Conservation (phyloP, 2,329 filamentous ascomycete species). For the Remersonia thermophila region DNA sequence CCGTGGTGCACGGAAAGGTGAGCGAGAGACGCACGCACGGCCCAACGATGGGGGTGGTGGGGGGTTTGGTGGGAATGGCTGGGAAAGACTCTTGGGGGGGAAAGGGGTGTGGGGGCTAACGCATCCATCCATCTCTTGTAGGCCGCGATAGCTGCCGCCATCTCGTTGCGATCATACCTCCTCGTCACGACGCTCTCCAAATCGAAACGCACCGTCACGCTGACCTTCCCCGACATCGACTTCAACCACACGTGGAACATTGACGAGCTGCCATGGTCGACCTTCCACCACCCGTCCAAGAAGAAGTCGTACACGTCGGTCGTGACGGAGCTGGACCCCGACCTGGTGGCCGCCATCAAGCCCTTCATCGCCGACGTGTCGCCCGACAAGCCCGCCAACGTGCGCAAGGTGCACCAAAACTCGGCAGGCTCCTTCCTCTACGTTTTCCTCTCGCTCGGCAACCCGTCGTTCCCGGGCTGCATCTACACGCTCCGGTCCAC, state of each 20-base stretch:
- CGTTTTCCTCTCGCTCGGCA: constrained; percentile 78
- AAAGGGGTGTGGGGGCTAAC: too few species aligned
- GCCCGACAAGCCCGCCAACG: constrained; percentile 48
- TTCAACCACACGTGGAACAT: constrained; percentile 91
- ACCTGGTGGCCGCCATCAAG: constrained; percentile 68
- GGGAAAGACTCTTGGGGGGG: neutral
- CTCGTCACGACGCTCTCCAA: constrained; percentile 91
- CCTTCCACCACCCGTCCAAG: constrained; percentile 68
- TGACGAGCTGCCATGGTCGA: constrained; percentile 74
- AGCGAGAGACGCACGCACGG: too few species aligned
- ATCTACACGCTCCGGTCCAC: constrained; percentile 87
- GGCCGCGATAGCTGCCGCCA: constrained; percentile 87
- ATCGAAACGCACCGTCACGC: constrained; percentile 72
- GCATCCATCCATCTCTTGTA: too few species aligned
- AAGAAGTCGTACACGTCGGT: constrained; percentile 94
- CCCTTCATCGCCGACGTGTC: constrained; percentile 68
- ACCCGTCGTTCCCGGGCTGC: constrained; percentile 64
- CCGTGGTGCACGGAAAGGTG: constrained; percentile 94
- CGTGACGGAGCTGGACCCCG: constrained; percentile 70
- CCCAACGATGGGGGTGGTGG: too few species aligned
- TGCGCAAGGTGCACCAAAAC: constrained; percentile 71
- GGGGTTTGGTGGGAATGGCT: neutral
- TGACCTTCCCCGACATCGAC: constrained; percentile 84
- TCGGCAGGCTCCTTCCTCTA: constrained; percentile 84
- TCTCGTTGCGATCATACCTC: constrained; percentile 90